Percentiles rank a stretch among this genome's conserved stretches.
Conservation (phyloP, 495 filamentous ascomycete genomes). For the Aspergillus olivimuriae region DNA sequence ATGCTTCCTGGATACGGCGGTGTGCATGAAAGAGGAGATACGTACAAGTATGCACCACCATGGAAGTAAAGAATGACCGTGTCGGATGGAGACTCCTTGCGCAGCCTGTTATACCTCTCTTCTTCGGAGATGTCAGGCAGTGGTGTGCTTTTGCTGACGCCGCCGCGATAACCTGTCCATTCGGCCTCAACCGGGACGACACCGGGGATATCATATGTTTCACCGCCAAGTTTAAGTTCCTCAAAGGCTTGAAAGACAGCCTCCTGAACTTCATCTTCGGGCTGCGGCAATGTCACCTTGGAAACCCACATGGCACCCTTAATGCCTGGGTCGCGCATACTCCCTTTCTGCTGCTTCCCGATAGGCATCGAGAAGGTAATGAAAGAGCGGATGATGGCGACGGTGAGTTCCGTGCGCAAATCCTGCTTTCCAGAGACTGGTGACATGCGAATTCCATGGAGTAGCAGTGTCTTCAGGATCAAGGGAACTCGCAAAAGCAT, state of each 20-base stretch:
- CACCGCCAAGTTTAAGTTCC: conserved; percentile 45
- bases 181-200: conserved; percentile 66
- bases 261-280: conserved; percentile 52
- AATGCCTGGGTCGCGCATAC: conserved; percentile 56
- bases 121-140: conserved; percentile 58
- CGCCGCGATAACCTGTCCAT: conserved; percentile 72
- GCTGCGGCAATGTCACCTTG: conserved; percentile 54
- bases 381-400: conserved; percentile 55
- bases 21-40: too few species aligned
- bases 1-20: too few species aligned
- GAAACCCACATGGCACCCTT: conserved; percentile 79
- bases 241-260: conserved; percentile 58
- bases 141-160: conserved; percentile 46
- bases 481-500: too few species aligned
- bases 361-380: conserved; percentile 51
- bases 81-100: conserved; percentile 59
- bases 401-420: conserved; percentile 65
- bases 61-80: conserved; percentile 81
- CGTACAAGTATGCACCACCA: conserved; percentile 73
- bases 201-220: conserved; percentile 47
- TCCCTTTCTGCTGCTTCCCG: conserved; percentile 55
- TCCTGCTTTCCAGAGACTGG: conserved; percentile 68
- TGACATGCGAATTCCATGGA: conserved; percentile 60
- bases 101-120: conserved; percentile 65
- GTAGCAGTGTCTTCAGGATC: conserved; percentile 58